Base-by-base conservation (phyloP, 495 filamentous ascomycete species). In the Trichocladium uniseriatum region DNA sequence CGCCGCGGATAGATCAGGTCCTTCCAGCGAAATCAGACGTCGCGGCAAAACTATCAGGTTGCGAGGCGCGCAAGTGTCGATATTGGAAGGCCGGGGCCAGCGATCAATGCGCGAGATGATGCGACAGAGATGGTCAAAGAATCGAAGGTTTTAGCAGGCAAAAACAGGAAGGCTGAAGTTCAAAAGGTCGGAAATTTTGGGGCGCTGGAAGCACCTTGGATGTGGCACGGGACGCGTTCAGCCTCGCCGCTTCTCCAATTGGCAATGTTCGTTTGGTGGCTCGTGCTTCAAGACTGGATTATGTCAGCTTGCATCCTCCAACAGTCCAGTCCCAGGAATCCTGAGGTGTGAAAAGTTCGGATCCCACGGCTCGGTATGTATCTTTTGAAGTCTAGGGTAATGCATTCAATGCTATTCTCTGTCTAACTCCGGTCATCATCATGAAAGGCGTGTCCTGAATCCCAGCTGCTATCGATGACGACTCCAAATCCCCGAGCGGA, bases 141-240 rank as follows among this genome's bases (percentile, higher is more conserved):
- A 34, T 24, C n/a, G 36, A 20, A 10, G 21, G 19, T 28, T 5
- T 18, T 6, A 39, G 8, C 39, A 44, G 22, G 13, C 14, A 6
- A 45, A 45, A 20, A 8, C 13, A n/a, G 51, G 38, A 48, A 48
- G 51, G 51, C 51, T 53, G 44, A 53, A 45, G 9, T 10, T 31
- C 16, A 9, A 43, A 27, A 27, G 51, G 20, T 28, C 21, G 51
- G 46, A 60, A 54, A 54, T 60, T 60, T 60, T 45, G 45, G 42
- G 36, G 40, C 52, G 16, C 27, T 22, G 5, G 29, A 8, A 21
- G 18, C 27, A n/a, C 32, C 21, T 15, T 28, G 35, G 3, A 8
- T 8, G 38, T 18, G 20, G 34, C 40, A 34, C 41, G 18, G n/a
- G 28, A 40, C 42, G 53, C 43, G 48, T 50, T 37, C 48, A 51